Conservation (phyloP, 2,329 filamentous ascomycete genomes). For the Fusarium anguioides region DNA sequence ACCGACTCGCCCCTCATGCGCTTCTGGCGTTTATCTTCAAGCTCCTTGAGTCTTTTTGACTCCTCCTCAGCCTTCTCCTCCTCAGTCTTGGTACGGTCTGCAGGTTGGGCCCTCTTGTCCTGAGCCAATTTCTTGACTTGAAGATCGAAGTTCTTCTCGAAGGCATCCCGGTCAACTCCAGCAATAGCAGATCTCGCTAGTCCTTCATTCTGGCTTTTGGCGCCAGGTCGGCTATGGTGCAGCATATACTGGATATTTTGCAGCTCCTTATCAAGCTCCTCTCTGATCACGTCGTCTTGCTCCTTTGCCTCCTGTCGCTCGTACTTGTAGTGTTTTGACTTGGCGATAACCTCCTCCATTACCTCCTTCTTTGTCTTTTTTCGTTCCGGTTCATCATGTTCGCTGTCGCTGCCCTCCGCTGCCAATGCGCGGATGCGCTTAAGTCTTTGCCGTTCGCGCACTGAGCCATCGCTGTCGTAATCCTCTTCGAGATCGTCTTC, state of each 20-base stretch:
- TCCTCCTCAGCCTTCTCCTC: constrained; percentile 86
- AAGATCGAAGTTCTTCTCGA: constrained; percentile 89
- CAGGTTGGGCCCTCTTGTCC: constrained; percentile 86
- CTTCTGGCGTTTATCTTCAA: constrained; percentile 84
- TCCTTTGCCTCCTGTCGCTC: constrained; percentile 94
- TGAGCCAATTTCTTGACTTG: constrained; percentile 83
- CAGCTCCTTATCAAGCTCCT: constrained; percentile 86
- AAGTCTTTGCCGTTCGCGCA: constrained; percentile 64
- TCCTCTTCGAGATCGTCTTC: constrained; percentile 76
- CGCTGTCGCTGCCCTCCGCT: constrained; percentile 60
- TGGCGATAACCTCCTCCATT: constrained; percentile 97
- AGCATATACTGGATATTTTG: constrained; percentile 80
- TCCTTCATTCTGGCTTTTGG: constrained; percentile 45
- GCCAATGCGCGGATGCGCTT: constrained; percentile 65
- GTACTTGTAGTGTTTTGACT: constrained; percentile 95
- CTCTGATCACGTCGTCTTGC: constrained; percentile 88
- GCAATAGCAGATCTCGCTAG: constrained; percentile 50
- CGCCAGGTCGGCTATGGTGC: constrained; percentile 59
- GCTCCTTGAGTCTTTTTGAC: constrained; percentile 77
- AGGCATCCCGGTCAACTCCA: constrained; percentile 72
- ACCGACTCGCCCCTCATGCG: constrained; percentile 89
- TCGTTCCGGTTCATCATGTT: constrained; percentile 73
- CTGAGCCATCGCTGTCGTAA: constrained; percentile 67
- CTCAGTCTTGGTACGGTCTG: constrained; percentile 89
- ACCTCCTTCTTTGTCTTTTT: constrained; percentile 98